Conservation (phyloP, 805 yeast genomes). For the Peterozyma toletana region DNA sequence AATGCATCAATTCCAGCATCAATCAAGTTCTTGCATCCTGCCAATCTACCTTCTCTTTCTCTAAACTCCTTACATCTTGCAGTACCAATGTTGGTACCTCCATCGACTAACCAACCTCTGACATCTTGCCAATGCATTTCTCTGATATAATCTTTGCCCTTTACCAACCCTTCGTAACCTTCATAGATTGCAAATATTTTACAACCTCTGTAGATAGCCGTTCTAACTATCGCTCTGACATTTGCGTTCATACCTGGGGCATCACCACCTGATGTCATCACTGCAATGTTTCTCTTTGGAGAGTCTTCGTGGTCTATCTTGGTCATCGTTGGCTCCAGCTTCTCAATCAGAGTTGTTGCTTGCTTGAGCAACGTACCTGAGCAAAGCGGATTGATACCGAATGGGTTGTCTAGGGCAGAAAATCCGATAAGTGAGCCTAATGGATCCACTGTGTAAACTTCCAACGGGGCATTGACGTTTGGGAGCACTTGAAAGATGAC, state of each 20-base stretch:
- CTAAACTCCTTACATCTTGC: slow-evolving; percentile 66
- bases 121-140: slow-evolving; percentile 71
- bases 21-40: slow-evolving; percentile 60
- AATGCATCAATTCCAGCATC: slow-evolving; percentile 70
- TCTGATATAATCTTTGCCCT: slow-evolving; percentile 69
- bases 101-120: slow-evolving; percentile 59
- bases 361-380: slow-evolving; percentile 4
- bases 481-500: slow-evolving; percentile 56
- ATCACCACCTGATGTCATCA: slow-evolving; percentile 98
- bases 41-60: slow-evolving; percentile 57
- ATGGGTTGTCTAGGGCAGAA: slow-evolving; percentile 52
- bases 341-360: background rate
- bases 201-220: slow-evolving; percentile 83
- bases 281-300: slow-evolving; percentile 60
- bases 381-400: slow-evolving; percentile 21
- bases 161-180: slow-evolving; percentile 90
- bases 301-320: background rate
- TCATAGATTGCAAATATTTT: slow-evolving; percentile 88
- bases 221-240: slow-evolving; percentile 90
- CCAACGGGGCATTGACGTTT: slow-evolving; percentile 65
- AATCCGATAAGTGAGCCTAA: slow-evolving; percentile 79
- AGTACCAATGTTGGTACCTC: slow-evolving; percentile 77
- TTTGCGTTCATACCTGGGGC: slow-evolving; percentile 98
- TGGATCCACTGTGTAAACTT: slow-evolving; percentile 76
- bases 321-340: background rate